A percentile compares a stretch with the other conserved stretches of the same genome.
phyloP scores from a whole-genome alignment of 2,329 filamentous ascomycete species.

The Phyllachora maydis region DNA sequence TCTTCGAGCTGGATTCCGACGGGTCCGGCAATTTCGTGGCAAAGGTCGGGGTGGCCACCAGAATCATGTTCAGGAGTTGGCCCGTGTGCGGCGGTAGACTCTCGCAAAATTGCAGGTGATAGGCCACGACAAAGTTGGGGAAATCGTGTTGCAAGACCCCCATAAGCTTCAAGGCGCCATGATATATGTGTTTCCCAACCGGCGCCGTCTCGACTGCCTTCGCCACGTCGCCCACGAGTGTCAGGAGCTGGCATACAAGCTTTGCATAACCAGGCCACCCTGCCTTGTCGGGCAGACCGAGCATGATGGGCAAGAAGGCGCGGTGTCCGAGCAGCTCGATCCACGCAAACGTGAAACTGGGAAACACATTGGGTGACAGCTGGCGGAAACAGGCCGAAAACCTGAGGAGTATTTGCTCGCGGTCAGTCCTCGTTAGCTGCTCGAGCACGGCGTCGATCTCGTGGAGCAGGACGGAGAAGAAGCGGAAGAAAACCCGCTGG shows the following conservation, averaged over 20 bases:
- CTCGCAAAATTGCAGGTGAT: conserved; percentile 65
- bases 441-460: conserved; percentile 42
- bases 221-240: conserved; percentile 59
- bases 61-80: conserved; percentile 73
- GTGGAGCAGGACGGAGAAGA: conserved; percentile 68
- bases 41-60: conserved; percentile 53
- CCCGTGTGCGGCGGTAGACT: conserved; percentile 67
- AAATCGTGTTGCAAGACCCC: conserved; percentile 84
- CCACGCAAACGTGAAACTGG: conserved; percentile 76
- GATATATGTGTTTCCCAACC: conserved; percentile 65
- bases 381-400: conserved; percentile 52
- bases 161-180: conserved; percentile 63
- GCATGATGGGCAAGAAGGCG: conserved; percentile 59
- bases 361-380: conserved; percentile 57
- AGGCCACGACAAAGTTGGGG: conserved; percentile 76
- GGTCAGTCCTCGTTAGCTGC: conserved; percentile 37
- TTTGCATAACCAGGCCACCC: conserved; percentile 64
- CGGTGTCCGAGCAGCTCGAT: conserved; percentile 65
- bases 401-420: conserved; percentile 47
- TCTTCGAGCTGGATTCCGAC: conserved; percentile 46
- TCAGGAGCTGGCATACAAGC: conserved; percentile 51
- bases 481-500: conserved; percentile 74
- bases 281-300: conserved; percentile 42
- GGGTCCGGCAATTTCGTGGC: conserved; percentile 55
- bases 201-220: conserved; percentile 50